A percentile compares a stretch with the other conserved stretches of the same genome.
Conservation (phyloP, 2,329 filamentous ascomycete genomes). For the Ophiocordyceps polyrhachis-furcata region DNA sequence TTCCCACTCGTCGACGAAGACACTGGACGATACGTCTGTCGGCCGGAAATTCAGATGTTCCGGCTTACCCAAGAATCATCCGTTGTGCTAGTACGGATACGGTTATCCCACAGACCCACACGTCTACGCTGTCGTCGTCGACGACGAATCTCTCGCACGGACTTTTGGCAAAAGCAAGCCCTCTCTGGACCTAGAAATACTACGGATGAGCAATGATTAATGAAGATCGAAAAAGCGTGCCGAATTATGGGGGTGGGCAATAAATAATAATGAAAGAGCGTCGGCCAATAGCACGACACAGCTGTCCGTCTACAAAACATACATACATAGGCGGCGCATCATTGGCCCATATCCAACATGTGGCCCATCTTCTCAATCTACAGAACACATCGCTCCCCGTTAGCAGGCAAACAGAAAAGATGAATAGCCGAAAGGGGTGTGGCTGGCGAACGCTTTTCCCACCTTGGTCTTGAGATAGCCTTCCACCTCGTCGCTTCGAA, state of each 20-base stretch:
- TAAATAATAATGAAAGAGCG: no score
- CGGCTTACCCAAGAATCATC: background rate
- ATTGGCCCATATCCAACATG: slow-evolving; percentile 40
- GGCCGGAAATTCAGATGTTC: background rate
- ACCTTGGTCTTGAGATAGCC: slow-evolving; percentile 93
- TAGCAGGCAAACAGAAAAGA: background rate
- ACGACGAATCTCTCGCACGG: no score
- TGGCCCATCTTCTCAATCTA: slow-evolving; percentile 82
- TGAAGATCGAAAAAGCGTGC: background rate
- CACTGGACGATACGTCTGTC: background rate
- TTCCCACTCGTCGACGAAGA: background rate
- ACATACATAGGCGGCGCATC: no score
- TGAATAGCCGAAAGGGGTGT: background rate
- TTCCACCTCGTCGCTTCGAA: slow-evolving; percentile 75
- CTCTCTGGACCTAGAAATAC: no score
- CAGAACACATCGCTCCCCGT: background rate
- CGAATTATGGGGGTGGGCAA: background rate
- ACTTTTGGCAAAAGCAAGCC: no score
- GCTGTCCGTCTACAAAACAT: background rate
- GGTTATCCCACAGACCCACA: no score
- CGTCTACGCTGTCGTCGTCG: no score
- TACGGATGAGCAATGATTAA: no score
- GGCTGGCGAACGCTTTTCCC: background rate
- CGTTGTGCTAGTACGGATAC: no score
- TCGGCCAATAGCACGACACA: background rate